Conservation (phyloP, 305 asterid genomes). For the Solanum hybrid region DNA sequence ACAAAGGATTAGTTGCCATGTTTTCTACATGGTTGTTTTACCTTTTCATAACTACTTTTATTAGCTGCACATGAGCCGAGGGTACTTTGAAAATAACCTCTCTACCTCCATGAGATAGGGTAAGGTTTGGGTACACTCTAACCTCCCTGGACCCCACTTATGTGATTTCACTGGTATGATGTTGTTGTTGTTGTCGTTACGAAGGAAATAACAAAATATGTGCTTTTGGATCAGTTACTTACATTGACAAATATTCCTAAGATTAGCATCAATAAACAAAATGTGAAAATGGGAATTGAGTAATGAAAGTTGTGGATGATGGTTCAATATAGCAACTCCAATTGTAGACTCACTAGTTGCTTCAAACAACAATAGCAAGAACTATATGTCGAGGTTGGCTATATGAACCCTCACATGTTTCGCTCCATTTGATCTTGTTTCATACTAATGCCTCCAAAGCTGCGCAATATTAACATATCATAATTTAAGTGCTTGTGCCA, state of each 20-base stretch:
- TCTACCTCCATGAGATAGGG: no score
- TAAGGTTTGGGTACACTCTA: neutral
- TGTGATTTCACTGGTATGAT: neutral
- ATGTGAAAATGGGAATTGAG: neutral
- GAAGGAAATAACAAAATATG: neutral
- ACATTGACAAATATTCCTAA: no score
- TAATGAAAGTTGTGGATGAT: neutral
- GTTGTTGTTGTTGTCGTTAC: neutral
- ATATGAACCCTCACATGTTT: neutral
- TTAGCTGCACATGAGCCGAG: no score
- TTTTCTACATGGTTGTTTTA: fast-evolving
- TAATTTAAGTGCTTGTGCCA: neutral
- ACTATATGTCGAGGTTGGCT: neutral
- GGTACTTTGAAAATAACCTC: no score
- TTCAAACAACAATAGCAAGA: neutral
- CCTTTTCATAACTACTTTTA: no score
- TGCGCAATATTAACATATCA: neutral
- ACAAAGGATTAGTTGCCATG: no score
- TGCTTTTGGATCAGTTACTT: neutral
- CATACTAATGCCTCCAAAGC: neutral
- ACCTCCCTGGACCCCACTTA: neutral
- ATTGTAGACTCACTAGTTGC: neutral
- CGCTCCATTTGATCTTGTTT: neutral
- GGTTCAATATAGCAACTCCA: neutral
- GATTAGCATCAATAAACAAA: neutral